phyloP scores from a whole-genome alignment of 2,329 filamentous ascomycete genomes.

The Knoxdaviesia proteae region DNA sequence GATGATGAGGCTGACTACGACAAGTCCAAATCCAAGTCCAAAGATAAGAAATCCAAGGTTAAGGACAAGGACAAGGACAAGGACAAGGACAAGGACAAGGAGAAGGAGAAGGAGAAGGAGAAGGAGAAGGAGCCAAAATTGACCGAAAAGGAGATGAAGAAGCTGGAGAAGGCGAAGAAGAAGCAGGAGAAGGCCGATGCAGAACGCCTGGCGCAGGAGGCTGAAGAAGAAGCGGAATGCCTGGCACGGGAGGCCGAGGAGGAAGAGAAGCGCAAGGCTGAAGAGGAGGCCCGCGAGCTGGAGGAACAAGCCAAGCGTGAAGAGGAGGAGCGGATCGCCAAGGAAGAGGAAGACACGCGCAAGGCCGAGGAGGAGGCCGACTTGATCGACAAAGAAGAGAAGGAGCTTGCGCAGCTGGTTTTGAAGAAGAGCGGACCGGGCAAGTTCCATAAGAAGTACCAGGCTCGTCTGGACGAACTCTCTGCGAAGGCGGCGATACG shows the following conservation, averaged over 20 bases:
- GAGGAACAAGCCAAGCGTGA: neutral
- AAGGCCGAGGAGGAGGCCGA: conserved; percentile 15
- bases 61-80: conserved; percentile 4
- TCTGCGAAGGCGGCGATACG: conserved; percentile 9
- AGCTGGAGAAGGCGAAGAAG: conserved; percentile 1
- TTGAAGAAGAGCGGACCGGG: neutral
- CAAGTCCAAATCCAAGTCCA: too few relatives aligned
- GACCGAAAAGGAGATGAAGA: conserved; percentile 1
- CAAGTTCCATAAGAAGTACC: conserved; percentile 2
- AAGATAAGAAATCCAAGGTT: conserved; percentile 1
- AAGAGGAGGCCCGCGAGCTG: neutral
- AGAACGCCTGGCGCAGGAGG: neutral
- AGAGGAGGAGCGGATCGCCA: neutral
- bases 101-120: conserved; percentile 1
- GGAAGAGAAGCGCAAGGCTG: neutral
- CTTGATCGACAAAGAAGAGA: conserved; percentile 15
- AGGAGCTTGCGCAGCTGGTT: conserved; percentile 4
- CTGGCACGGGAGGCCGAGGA: conserved; percentile 1
- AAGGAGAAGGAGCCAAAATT: conserved; percentile 3
- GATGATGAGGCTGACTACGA: too few relatives aligned
- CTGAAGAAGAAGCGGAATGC: conserved; percentile 1
- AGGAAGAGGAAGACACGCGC: conserved; percentile 7
- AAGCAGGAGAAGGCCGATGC: conserved; percentile 1
- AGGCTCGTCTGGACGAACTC: conserved; percentile 6
- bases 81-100: conserved; percentile 3